Percentiles rank a stretch among this genome's conserved stretches.
These are phyloP conservation scores for Syncephalastrum sp. DNA, from an alignment of 371 early-diverging fungal species.

Conservation along the genomic window DNA sequence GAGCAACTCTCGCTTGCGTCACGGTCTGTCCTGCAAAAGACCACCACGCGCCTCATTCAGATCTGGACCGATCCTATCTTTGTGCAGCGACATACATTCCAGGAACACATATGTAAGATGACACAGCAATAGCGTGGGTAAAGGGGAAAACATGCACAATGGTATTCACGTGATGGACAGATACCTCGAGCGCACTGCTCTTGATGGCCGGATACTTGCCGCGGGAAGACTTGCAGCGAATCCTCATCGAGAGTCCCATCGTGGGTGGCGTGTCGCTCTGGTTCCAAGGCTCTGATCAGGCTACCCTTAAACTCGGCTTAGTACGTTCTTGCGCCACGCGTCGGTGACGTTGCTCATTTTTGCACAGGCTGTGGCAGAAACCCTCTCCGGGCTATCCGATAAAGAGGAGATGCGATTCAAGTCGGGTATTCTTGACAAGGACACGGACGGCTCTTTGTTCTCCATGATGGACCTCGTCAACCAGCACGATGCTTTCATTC, in stretches of 20 bases:
- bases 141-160: neutral
- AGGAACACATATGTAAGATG: constrained; percentile 31
- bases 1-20: neutral
- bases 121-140: neutral
- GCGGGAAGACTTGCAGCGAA: constrained; percentile 3
- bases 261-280: constrained; percentile 21
- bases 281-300: constrained; percentile 26
- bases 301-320: constrained; percentile 31
- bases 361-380: constrained; percentile 32
- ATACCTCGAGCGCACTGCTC: constrained; percentile 26
- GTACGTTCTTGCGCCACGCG: constrained; percentile 11
- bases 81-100: constrained; percentile 24
- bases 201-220: constrained; percentile 23
- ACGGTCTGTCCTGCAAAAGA: neutral
- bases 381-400: constrained; percentile 24
- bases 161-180: constrained; percentile 13
- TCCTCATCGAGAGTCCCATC: constrained; percentile 12
- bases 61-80: constrained; percentile 42
- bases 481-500: constrained; percentile 16
- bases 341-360: neutral
- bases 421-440: constrained; percentile 27
- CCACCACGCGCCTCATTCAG: constrained; percentile 8
- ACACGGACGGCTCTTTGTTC: constrained; percentile 11
- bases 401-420: constrained; percentile 21
- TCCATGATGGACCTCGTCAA: constrained; percentile 20